These are phyloP conservation scores for Micractinium sp. DNA, from an alignment of 139 green algal species.

Conservation along the genomic window DNA sequence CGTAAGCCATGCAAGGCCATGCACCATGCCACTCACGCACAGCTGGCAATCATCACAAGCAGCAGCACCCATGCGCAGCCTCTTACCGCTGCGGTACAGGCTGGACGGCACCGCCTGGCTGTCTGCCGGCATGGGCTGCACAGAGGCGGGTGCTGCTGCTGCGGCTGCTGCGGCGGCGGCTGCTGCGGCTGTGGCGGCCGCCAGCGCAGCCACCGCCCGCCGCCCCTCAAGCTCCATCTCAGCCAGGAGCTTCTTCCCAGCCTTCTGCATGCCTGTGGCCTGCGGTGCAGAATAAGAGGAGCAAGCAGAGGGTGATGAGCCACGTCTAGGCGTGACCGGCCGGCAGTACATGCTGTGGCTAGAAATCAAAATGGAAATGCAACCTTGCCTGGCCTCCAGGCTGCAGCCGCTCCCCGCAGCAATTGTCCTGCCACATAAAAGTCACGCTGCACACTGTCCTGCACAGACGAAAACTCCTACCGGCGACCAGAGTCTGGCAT, in stretches of 20 bases:
- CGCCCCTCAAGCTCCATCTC: slow-evolving; percentile 51
- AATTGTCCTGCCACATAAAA: too few species aligned
- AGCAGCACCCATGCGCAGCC: not conserved
- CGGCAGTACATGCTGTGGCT: not conserved
- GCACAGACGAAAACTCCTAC: too few species aligned
- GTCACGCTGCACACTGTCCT: not conserved
- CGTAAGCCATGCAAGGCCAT: too few species aligned
- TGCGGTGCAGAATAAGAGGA: not conserved
- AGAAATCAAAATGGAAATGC: not conserved
- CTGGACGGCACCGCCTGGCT: slow-evolving; percentile 16
- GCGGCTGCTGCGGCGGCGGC: slow-evolving; percentile 28
- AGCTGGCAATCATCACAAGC: not conserved
- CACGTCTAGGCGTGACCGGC: not conserved
- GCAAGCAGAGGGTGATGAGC: not conserved
- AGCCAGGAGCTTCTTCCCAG: slow-evolving; percentile 57
- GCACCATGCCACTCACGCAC: not conserved
- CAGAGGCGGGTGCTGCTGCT: slow-evolving; percentile 35
- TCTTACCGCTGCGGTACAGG: slow-evolving; percentile 12
- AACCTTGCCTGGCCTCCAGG: not conserved
- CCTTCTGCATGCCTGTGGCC: slow-evolving; percentile 42
- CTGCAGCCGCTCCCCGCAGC: not conserved
- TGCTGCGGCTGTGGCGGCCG: slow-evolving; percentile 36
- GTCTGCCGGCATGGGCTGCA: slow-evolving; percentile 8
- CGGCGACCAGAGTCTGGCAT: not conserved
- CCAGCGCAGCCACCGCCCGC: slow-evolving; percentile 53